Evolutionary conservation across 1,284 basidiomycete species (phyloP), one percentile per base, ranked within the genome.

Genomic region (Naganishia cerealis): DNA sequence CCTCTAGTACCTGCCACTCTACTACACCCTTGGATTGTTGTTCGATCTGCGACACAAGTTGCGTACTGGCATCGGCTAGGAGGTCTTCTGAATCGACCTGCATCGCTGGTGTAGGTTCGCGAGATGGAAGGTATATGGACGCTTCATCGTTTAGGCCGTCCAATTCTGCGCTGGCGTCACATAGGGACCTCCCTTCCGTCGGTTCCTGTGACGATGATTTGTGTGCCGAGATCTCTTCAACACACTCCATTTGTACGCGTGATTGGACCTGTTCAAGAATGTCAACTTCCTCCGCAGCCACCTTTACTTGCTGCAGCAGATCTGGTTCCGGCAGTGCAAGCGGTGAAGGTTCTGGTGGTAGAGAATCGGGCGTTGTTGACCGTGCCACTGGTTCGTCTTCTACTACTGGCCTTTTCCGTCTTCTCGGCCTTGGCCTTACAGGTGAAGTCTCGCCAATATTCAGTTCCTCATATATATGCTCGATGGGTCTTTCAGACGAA

Each of bases 351-450:
- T 33, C 21, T 50, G 46, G 9, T 50, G 46, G 21, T 24, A 50
- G 4, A 9, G n/a, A 24, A 24, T 50, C 46, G 46, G 24, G 24
- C 8, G 46, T n/a, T 50, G 7, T 50, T 13, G 46, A 9, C 15
- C 7, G 21, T 1, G 24, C 46, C 21, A 50, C 46, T 9, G n/a
- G 8, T 50, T 50, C 46, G 21, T 50, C 21, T 24, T 24, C 46
- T 50, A 50, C 15, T 21, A 24, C 24, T 50, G 46, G 18, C 21
- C 46, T 21, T 8, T 21, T 50, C 12, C 55, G 36, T 24, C 36
- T 57, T 21, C 55, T 57, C 18, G 55, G 55, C 55, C 39, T 57
- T 0, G 55, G 55, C 21, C 55, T 33, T 5, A 38, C 39, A n/a
- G 55, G 36, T 57, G 46, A 24, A 9, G 9, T 50, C 8, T 9